These are phyloP conservation scores for Emydomyces testavorans DNA, from an alignment of 2,329 filamentous ascomycete species.

Conservation along the genomic window DNA sequence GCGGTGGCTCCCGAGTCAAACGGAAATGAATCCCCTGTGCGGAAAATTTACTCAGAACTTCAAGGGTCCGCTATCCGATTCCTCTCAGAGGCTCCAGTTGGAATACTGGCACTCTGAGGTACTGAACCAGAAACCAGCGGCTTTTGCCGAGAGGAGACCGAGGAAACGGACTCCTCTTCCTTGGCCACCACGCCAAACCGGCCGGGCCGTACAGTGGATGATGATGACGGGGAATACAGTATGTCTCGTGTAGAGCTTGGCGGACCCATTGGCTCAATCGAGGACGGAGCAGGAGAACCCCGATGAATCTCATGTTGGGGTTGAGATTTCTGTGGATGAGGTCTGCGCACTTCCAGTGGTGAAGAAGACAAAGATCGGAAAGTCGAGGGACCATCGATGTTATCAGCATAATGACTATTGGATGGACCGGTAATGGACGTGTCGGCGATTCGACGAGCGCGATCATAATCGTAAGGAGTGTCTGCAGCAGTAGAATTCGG, in stretches of 20 bases:
- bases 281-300: constrained; percentile 19
- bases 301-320: constrained; percentile 19
- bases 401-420: constrained; percentile 21
- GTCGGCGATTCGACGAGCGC: constrained; percentile 20
- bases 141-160: constrained; percentile 19
- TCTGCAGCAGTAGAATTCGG: constrained; percentile 35
- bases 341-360: constrained; percentile 31
- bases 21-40: no score
- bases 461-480: constrained; percentile 34
- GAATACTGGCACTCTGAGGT: constrained; percentile 12
- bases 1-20: no score
- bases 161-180: constrained; percentile 22
- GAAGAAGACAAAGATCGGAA: constrained; percentile 31
- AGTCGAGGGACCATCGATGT: constrained; percentile 24
- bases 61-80: constrained; percentile 8
- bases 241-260: constrained; percentile 15
- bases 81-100: constrained; percentile 9
- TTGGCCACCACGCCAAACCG: constrained; percentile 25
- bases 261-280: constrained; percentile 12
- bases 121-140: constrained; percentile 2
- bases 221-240: constrained; percentile 23
- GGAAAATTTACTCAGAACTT: neutral
- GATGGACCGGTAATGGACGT: constrained; percentile 19
- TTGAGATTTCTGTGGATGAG: constrained; percentile 18
- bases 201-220: constrained; percentile 26